phyloP scores from a whole-genome alignment of 176 grass and related monocot genomes.

The Carex scoparia region DNA sequence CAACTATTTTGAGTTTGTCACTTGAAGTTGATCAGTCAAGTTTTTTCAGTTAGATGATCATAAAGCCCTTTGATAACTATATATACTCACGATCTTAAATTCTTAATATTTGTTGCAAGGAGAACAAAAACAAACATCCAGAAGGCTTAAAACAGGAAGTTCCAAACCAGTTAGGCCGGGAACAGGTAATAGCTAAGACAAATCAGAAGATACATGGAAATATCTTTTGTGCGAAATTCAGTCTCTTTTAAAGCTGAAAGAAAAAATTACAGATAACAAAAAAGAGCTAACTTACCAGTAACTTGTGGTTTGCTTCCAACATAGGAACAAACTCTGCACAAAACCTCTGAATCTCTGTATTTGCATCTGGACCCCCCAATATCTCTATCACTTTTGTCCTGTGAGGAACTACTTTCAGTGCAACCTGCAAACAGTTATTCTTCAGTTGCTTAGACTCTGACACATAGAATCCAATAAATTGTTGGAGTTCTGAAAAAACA shows the following conservation, averaged over 20 bases:
- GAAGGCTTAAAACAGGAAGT: not conserved
- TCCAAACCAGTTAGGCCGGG: too few relatives aligned
- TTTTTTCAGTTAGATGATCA: not conserved
- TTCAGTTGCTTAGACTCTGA: not conserved
- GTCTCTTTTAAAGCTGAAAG: not conserved
- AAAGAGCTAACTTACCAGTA: conserved; percentile 19
- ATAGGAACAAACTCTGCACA: conserved; percentile 29
- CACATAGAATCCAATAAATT: not conserved
- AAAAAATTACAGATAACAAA: not conserved
- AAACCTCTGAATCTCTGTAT: conserved; percentile 33
- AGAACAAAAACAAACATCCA: not conserved
- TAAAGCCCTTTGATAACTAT: not conserved
- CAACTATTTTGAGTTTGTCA: not conserved
- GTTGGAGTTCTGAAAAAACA: not conserved
- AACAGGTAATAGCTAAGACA: not conserved
- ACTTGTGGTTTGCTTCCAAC: conserved; percentile 33
- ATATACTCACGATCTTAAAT: not conserved
- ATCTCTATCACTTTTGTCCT: conserved; percentile 40
- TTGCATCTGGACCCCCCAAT: conserved; percentile 26
- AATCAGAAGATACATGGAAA: not conserved
- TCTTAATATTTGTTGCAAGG: not conserved
- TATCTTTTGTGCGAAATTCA: not conserved
- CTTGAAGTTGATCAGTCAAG: not conserved
- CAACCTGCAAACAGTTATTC: conserved; percentile 17
- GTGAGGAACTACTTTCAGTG: conserved; percentile 36